phyloP scores from a whole-genome alignment of 2,329 filamentous ascomycete genomes.

The Plectosphaerella plurivora region DNA sequence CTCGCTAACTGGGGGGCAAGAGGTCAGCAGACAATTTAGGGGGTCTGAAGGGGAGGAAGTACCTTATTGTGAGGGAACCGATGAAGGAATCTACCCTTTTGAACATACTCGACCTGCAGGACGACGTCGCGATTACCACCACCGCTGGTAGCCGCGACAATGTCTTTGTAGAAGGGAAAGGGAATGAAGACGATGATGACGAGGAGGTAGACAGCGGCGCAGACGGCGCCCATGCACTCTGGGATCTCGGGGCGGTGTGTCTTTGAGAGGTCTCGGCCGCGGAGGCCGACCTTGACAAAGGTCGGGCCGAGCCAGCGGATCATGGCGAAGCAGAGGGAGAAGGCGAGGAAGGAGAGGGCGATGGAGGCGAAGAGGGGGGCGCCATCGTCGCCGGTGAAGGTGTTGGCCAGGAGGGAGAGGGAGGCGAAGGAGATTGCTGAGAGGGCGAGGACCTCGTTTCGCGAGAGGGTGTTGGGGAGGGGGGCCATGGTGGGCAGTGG shows the following conservation, averaged over 20 bases:
- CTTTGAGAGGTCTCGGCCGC: conserved; percentile 83
- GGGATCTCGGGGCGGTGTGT: conserved; percentile 69
- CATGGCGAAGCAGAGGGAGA: conserved; percentile 75
- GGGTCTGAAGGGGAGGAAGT: conserved; percentile 1
- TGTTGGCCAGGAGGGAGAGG: conserved; percentile 70
- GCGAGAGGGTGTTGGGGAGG: conserved; percentile 38
- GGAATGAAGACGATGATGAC: conserved; percentile 89
- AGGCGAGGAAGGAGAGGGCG: conserved; percentile 81
- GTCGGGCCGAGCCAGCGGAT: conserved; percentile 90
- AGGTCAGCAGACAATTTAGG: neutral
- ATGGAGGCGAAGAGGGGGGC: conserved; percentile 86
- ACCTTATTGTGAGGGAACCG: conserved; percentile 94
- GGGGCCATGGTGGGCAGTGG: conserved; percentile 12
- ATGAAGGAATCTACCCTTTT: conserved; percentile 82
- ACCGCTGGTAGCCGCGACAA: conserved; percentile 89
- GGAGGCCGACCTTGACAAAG: conserved; percentile 84
- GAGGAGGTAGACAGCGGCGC: conserved; percentile 87
- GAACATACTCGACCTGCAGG: conserved; percentile 65
- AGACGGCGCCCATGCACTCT: conserved; percentile 93
- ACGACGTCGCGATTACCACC: conserved; percentile 89
- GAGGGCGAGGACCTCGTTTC: conserved; percentile 48
- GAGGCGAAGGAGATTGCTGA: conserved; percentile 64
- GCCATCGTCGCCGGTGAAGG: conserved; percentile 71
- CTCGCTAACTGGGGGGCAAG: conserved; percentile 80
- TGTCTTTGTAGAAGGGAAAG: conserved; percentile 97